Evolutionary conservation across 2,329 filamentous ascomycete genomes (phyloP), one percentile per base, ranked within the genome.

Genomic region (Chrysoporthe austroafricana): DNA sequence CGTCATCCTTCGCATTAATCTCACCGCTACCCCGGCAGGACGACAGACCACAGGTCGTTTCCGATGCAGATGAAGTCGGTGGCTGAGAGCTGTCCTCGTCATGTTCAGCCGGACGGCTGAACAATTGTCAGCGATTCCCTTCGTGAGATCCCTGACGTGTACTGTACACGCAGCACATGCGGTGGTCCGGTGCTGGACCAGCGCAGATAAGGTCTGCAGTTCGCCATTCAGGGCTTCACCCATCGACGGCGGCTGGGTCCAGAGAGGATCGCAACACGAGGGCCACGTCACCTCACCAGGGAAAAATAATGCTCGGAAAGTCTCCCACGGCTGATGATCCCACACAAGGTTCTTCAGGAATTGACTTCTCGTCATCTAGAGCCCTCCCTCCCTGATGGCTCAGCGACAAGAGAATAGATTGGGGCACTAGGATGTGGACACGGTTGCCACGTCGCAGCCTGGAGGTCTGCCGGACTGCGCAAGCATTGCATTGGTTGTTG

Each of bases 381-480:
- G 26, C 26, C 26, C 26, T 39, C 9, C 36, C 36, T 6, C 6
- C 36, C 9, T 39, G 36, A 39, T 39, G 36, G 36, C 36, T 39
- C 36, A 5, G 36, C 36, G 9, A 39, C 36, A 32, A 43, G 39
- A 60, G 11, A 61, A 61, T 21, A 32, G 16, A 43, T 32, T 21
- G 39, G n/a, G n/a, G 18, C 57, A 43, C 16, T 8, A 60, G n/a
- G 39, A 26, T n/a, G n/a, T 60, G 56, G 36, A 42, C 11, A 39
- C 34, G 34, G n/a, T n/a, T 44, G 62, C 62, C 62, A 63, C 62
- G 42, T 57, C 59, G 58, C 48, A 43, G 32, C 63, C 54, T 64
- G 9, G n/a, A 26, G 21, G 34, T 54, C 44, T 43, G 56, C 26
- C 32, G 56, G 34, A 13, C 50, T 46, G 57, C 32, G 48, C 62